Percentiles rank a stretch among this genome's conserved stretches.
Conservation (phyloP, 495 filamentous ascomycete species). For the Alectoria sarmentosa region DNA sequence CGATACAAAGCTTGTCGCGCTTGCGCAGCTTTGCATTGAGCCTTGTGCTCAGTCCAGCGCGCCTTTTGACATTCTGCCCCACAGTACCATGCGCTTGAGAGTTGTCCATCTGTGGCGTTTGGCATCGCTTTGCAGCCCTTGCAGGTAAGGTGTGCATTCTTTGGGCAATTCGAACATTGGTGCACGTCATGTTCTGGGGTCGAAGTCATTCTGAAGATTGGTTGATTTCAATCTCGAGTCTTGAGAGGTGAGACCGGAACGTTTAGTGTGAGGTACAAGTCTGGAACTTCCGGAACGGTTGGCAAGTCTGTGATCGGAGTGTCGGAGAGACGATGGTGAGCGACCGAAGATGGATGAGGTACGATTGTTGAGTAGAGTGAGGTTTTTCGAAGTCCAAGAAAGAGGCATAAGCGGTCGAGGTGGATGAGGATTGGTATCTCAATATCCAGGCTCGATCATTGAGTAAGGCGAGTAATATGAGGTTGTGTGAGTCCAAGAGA, state of each 20-base stretch:
- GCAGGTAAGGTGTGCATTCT: neutral
- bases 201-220: neutral
- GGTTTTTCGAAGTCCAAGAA: neutral
- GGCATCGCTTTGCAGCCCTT: neutral
- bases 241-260: neutral
- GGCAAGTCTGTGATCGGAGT: neutral
- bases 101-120: neutral
- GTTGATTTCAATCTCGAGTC: neutral
- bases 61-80: slow-evolving; percentile 12
- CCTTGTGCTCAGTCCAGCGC: slow-evolving; percentile 13
- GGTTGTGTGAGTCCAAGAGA: no score
- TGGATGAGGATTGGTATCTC: no score
- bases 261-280: no score
- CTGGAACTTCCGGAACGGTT: neutral
- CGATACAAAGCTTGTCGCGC: slow-evolving; percentile 12
- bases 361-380: neutral
- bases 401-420: no score
- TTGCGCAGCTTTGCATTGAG: slow-evolving; percentile 6
- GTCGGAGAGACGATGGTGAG: neutral
- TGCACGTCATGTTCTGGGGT: neutral
- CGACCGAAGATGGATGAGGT: neutral
- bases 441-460: no score
- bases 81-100: slow-evolving; percentile 6
- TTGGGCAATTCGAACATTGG: neutral
- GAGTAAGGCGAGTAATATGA: neutral